Evolutionary conservation across 2,329 filamentous ascomycete genomes (phyloP), one percentile per base, ranked within the genome.

Genomic region (Lomentospora prolificans): DNA sequence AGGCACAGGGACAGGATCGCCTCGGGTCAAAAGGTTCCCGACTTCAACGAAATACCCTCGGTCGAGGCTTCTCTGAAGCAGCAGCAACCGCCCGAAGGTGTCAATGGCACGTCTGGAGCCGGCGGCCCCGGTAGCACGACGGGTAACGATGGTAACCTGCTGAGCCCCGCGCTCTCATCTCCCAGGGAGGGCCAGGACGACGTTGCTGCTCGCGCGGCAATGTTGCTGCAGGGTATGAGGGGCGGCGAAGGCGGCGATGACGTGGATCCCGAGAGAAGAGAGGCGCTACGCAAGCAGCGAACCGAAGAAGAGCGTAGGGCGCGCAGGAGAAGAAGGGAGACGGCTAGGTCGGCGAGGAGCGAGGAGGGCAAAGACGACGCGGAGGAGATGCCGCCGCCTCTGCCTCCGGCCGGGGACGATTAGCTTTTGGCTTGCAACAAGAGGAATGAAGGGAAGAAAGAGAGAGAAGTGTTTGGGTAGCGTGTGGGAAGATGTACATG

Each of bases 1-100:
- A 80, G 85, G 27, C 90, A 96, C 66, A 89, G 95, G 71, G 87
- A 94, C 30, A 88, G 92, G 59, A 82, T 96, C 54, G 90, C 92
- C 14, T 92, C 87, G 17, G 92, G 91, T 7, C 90, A 96, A 64
- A 81, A 92, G 65, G 86, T 95, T n/a, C 89, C 88, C 2, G 87
- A 92, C 55, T 60, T 72, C 53, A 74, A 77, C 60, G 82, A 84
- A 61, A 77, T 75, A 24, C 75, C 79, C 44, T 79, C 81, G 56
- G 69, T 74, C 28, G 78, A 76, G 57, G 66, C 64, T 2, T 69
- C 64, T 2, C 64, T 67, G 61, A 53, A 46, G 41, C 14, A 22
- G 30, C 50, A 9, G 19, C 19, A 14, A n/a, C n/a, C n/a, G n/a
- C n/a, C n/a, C n/a, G n/a, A n/a, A n/a, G n/a, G n/a, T n/a, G n/a